Percentiles rank a stretch among this genome's conserved stretches.
These are phyloP conservation scores for Schrenkiella parvula DNA, from an alignment of 345 rosid genomes.

Conservation along the genomic window DNA sequence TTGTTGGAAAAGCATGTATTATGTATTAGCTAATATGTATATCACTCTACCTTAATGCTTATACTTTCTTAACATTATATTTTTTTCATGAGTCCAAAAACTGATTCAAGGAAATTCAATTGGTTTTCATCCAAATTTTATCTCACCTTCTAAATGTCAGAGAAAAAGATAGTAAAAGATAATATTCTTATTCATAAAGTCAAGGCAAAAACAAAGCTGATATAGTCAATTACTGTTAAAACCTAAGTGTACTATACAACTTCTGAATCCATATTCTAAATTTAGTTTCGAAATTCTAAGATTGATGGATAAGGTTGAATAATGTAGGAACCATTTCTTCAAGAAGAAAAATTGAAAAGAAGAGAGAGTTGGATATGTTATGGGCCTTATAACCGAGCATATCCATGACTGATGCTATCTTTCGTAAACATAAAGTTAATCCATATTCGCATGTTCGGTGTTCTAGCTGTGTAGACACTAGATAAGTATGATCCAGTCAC, in stretches of 20 bases:
- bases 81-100: background rate
- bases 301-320: no score
- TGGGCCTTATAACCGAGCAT: background rate
- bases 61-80: background rate
- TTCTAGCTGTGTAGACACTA: background rate
- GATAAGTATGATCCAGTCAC: background rate
- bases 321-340: background rate
- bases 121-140: background rate
- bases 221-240: no score
- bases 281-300: no score
- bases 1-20: constrained; percentile 6
- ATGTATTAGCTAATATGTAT: background rate
- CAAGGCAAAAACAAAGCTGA: background rate
- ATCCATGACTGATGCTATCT: background rate
- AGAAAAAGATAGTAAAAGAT: background rate
- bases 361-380: background rate
- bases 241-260: no score
- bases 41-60: background rate
- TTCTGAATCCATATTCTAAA: no score
- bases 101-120: background rate
- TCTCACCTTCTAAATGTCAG: background rate
- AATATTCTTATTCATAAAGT: background rate
- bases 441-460: background rate
- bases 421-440: background rate
- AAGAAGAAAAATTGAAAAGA: background rate